A percentile compares a stretch with the other conserved stretches of the same genome.
These are phyloP conservation scores for Phytophthora colocasiae DNA, from an alignment of 352 stramenopile species.

Conservation along the genomic window DNA sequence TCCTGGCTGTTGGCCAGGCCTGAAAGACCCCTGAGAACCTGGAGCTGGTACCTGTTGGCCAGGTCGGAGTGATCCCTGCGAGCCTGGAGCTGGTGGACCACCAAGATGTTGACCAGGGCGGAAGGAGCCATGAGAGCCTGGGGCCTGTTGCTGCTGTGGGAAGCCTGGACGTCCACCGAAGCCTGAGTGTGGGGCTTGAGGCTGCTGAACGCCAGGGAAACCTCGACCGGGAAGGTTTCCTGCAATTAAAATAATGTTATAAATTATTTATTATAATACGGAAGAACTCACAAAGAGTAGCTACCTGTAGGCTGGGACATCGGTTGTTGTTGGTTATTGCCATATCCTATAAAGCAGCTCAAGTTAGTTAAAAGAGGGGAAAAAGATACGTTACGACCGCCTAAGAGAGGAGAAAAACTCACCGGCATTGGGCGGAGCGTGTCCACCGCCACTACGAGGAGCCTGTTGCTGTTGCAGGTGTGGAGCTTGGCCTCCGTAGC, in stretches of 20 bases:
- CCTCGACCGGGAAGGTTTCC: constrained; percentile 29
- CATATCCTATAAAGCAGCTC: constrained; percentile 21
- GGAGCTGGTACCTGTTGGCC: constrained; percentile 16
- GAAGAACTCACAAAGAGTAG: background rate
- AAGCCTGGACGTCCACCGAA: constrained; percentile 31
- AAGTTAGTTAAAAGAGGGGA: background rate
- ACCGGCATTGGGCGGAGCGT: constrained; percentile 18
- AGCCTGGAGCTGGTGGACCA: constrained; percentile 20
- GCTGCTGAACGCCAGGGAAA: constrained; percentile 32
- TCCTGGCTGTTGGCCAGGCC: constrained; percentile 21
- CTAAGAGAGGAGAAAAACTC: background rate
- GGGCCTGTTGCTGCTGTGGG: constrained; percentile 21
- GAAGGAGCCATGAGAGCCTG: constrained; percentile 27
- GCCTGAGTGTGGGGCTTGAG: constrained; percentile 37
- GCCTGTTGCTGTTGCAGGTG: constrained; percentile 44
- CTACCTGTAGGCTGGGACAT: constrained; percentile 43
- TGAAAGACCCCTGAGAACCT: constrained; percentile 21
- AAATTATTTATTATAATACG: background rate
- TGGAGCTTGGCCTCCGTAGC: constrained; percentile 32
- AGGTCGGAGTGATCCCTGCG: constrained; percentile 29
- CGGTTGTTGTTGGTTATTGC: constrained; percentile 37
- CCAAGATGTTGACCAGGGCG: constrained; percentile 21
- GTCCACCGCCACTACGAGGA: constrained; percentile 37
- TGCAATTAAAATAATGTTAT: background rate
- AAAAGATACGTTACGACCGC: background rate